Base-by-base conservation (phyloP, 2,329 filamentous ascomycete genomes). In the Botrytis tulipae region DNA sequence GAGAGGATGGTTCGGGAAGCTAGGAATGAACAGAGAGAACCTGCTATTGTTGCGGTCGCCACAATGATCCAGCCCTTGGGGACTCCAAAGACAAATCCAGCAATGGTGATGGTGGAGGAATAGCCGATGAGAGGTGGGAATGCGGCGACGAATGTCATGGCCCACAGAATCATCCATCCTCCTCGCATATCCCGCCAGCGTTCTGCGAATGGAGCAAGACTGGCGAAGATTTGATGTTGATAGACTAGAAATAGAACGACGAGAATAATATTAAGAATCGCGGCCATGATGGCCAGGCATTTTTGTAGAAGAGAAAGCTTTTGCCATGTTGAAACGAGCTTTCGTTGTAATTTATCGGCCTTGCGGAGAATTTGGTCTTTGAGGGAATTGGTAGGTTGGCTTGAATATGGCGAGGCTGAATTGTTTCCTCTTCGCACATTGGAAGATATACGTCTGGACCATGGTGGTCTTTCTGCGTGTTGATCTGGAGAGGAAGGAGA, bases 1-100 rank as follows among this genome's bases (percentile, higher is more conserved):
- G 91, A 92, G 74, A 98, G 86, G 61, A 98, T 83, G 8, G 93
- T 93, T 76, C 96, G 87, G 70, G 92, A 94, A 63, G 93, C 89
- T 74, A 97, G 81, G 81, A 99, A 98, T 0, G 94, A 91, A 62
- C 86, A 89, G 1, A 93, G 90, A 32, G 92, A 94, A 57, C 96
- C 96, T 46, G 89, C 83, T 2, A 97, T 87, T 32, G 93, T 97
- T 25, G 93, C 94, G 0, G 88, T 86, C 1, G 94, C 91, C 68
- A 93, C 86, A 68, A 98, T 88, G 74, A 88, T 85, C 86, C 89
- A 96, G 84, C 90, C 90, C 79, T 90, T 89, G 73, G 90, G 90
- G 78, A 93, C 87, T 0, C 91, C 91, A 81, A 91, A 93, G 25
- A 93, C 87, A 79, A 92, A 93, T 0, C 91, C 91, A 5, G 89